Base-by-base conservation (phyloP, 495 filamentous ascomycete species). In the Penicillium crystallinum region DNA sequence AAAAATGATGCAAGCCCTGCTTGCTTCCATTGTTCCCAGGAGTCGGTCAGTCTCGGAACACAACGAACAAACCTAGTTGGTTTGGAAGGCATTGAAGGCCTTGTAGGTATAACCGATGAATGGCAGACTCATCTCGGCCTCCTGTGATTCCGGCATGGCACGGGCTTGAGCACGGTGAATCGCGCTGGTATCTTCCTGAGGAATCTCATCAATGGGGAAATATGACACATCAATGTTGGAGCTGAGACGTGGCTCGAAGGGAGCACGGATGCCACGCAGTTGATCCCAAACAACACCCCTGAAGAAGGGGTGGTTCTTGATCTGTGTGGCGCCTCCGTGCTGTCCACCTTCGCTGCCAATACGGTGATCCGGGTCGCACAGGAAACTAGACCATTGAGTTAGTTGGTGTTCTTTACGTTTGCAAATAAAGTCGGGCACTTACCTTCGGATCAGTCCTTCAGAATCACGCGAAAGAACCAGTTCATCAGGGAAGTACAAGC, bases 21-120 rank as follows among this genome's bases (percentile, higher is more conserved):
- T 56, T 68, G 65, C 57, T 59, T 62, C 60, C 46, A 29, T 36
- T 47, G 35, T 47, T 31, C 31, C 18, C 39, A n/a, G 5, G 18
- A 29, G 17, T 37, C 31, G 33, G 22, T 42, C 56, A 33, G 49
- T 56, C 54, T 51, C 55, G 39, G 41, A 44, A 33, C 29, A 31
- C 39, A 33, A 30, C 29, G 36, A 25, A 21, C 21, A 48, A 30
- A 34, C 41, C 37, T 65, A 77, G 22, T 54, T 74, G 40, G 49
- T 72, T 52, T 80, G 70, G 68, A 86, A 85, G 57, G 86, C 88
- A 73, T 96, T 92, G 71, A 98, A 98, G 51, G 93, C 87, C 78
- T 96, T 97, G 78, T 96, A 98, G 17, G 93, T 98, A 67, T 98
- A 98, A 19, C 93, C 93, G 61, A 97, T 95, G 68, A 98, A 98